phyloP scores from a whole-genome alignment of 805 yeast genomes.

The Hanseniaspora opuntiae region DNA sequence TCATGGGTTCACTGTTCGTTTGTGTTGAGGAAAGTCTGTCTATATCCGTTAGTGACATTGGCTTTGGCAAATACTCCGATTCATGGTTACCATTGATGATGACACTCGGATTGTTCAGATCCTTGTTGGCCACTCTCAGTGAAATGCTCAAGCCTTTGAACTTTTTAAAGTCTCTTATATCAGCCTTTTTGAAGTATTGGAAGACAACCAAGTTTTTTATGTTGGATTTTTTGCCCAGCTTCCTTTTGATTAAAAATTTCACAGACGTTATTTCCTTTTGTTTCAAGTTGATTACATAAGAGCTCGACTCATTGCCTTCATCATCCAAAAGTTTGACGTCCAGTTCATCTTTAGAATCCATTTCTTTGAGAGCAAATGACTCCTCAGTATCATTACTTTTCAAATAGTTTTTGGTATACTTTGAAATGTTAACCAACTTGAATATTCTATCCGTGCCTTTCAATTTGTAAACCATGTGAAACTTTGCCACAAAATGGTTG shows the following conservation, averaged over 20 bases:
- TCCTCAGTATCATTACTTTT: background rate
- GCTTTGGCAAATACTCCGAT: background rate
- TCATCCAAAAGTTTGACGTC: constrained; percentile 1
- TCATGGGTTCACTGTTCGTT: constrained; percentile 6
- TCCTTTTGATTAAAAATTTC: background rate
- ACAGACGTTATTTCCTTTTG: background rate
- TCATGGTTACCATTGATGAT: background rate
- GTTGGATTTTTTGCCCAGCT: background rate
- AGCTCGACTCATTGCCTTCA: background rate
- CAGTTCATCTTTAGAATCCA: background rate
- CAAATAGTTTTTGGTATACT: constrained; percentile 1
- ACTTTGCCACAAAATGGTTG: background rate
- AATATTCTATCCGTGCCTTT: background rate
- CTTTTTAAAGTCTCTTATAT: constrained; percentile 5
- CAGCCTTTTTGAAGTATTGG: constrained; percentile 9
- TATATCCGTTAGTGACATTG: background rate
- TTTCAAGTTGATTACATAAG: background rate
- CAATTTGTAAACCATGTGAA: background rate
- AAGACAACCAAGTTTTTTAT: constrained; percentile 5
- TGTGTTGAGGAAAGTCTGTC: background rate
- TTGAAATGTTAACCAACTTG: background rate
- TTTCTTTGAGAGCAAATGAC: background rate
- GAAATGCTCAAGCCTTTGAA: constrained; percentile 10
- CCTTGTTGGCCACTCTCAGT: background rate
- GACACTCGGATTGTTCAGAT: background rate